Evolutionary conservation across 2,329 filamentous ascomycete species (phyloP).

Genomic region (Alternaria ventricosa): DNA sequence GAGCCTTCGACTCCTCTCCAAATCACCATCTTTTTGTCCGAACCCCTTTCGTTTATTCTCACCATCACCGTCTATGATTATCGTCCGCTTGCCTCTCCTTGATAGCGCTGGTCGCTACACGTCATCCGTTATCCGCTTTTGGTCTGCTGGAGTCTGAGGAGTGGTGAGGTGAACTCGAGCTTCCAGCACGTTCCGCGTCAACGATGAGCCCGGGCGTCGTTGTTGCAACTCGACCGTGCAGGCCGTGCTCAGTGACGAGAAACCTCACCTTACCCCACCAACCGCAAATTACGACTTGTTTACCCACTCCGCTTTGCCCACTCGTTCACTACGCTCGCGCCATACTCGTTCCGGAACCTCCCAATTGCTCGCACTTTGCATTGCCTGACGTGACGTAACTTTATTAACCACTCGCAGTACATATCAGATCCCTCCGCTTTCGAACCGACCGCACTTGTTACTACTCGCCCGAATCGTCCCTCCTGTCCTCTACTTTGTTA

Average conservation of each 20-base stretch:
- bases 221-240: slow-evolving; percentile 6
- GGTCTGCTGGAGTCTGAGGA: not conserved
- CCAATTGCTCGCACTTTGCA: not conserved
- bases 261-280: slow-evolving; percentile 13
- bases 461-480: not conserved
- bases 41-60: not conserved
- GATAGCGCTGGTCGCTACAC: slow-evolving; percentile 12
- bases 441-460: not conserved
- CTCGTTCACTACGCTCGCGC: not conserved
- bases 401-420: not conserved
- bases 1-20: not conserved
- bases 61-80: not conserved
- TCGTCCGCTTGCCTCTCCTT: not conserved
- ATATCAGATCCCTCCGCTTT: not conserved
- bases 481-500: not conserved
- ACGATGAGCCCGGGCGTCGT: slow-evolving; percentile 1
- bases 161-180: not conserved
- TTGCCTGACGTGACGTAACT: not conserved
- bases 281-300: not conserved
- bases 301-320: slow-evolving; percentile 1
- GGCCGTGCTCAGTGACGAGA: slow-evolving; percentile 24
- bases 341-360: not conserved
- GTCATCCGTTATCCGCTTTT: not conserved
- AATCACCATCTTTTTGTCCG: not conserved
- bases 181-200: not conserved